Conservation (phyloP, 345 rosid genomes). For the Brassica juncea region DNA sequence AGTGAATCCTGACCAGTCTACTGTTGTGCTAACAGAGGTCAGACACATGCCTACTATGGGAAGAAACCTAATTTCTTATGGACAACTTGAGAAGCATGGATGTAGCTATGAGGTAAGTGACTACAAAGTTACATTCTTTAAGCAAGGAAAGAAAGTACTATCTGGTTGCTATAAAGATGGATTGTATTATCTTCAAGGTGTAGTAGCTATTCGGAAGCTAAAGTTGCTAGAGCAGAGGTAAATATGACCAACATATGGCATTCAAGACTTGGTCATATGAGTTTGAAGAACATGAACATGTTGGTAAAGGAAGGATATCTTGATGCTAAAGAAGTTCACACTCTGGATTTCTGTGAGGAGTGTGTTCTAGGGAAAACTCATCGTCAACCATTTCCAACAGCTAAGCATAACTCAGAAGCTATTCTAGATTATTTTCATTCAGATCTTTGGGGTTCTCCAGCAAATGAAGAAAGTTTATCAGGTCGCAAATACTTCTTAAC, state of each 20-base stretch:
- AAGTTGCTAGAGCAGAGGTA: background rate
- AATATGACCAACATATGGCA: background rate
- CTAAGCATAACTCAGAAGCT: background rate
- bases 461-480: background rate
- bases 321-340: background rate
- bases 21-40: too few relatives aligned
- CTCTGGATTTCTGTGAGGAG: background rate
- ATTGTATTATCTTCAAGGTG: too few relatives aligned
- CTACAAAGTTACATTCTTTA: too few relatives aligned
- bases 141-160: too few relatives aligned
- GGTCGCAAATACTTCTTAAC: background rate
- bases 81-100: too few relatives aligned
- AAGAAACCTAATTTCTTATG: too few relatives aligned
- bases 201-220: background rate
- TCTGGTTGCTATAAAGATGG: too few relatives aligned
- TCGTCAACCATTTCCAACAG: background rate
- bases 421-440: background rate
- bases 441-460: background rate
- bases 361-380: background rate
- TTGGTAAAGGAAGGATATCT: background rate
- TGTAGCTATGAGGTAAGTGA: too few relatives aligned
- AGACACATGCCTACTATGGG: too few relatives aligned
- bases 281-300: background rate
- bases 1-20: too few relatives aligned
- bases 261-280: background rate